Evolutionary conservation across 805 yeast species (phyloP).

Genomic region (Candida manassasensis): DNA sequence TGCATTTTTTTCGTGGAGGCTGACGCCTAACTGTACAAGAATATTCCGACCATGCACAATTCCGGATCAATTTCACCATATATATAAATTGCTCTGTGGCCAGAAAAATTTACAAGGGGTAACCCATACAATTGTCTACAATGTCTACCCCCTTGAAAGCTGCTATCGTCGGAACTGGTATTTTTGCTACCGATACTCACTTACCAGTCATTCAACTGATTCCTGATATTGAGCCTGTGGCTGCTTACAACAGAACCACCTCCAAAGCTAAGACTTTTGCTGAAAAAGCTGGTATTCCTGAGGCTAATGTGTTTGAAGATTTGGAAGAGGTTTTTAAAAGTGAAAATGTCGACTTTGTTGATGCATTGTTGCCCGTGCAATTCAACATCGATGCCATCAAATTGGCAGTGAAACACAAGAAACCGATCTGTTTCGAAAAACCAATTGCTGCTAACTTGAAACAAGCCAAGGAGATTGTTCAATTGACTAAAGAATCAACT

Average conservation of each 20-base stretch:
- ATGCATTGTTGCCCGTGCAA: slow-evolving; percentile 87
- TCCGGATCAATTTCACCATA: too few relatives aligned
- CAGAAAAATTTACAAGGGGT: too few relatives aligned
- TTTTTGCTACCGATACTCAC: slow-evolving; percentile 82
- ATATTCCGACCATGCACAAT: too few relatives aligned
- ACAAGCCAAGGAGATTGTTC: slow-evolving; percentile 78
- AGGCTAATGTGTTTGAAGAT: slow-evolving; percentile 50
- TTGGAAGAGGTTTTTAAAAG: slow-evolving; percentile 65
- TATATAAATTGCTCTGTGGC: too few relatives aligned
- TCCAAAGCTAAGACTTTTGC: slow-evolving; percentile 83
- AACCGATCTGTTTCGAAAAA: slow-evolving; percentile 81
- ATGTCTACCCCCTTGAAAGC: slow-evolving; percentile 39
- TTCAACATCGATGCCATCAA: slow-evolving; percentile 64
- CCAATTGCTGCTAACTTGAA: slow-evolving; percentile 84
- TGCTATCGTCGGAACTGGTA: slow-evolving; percentile 77
- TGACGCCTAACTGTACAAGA: too few relatives aligned
- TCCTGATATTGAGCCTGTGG: slow-evolving; percentile 51
- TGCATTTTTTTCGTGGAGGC: too few relatives aligned
- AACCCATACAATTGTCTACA: too few relatives aligned
- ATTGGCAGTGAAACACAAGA: slow-evolving; percentile 65
- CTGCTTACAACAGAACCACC: slow-evolving; percentile 80
- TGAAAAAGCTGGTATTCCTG: slow-evolving; percentile 47
- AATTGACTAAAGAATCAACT: slow-evolving; percentile 54
- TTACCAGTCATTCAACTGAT: slow-evolving; percentile 62
- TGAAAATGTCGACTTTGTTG: slow-evolving; percentile 68